Base-by-base conservation (phyloP, 768 basidiomycete genomes). In the Kwoniella botswanensis region DNA sequence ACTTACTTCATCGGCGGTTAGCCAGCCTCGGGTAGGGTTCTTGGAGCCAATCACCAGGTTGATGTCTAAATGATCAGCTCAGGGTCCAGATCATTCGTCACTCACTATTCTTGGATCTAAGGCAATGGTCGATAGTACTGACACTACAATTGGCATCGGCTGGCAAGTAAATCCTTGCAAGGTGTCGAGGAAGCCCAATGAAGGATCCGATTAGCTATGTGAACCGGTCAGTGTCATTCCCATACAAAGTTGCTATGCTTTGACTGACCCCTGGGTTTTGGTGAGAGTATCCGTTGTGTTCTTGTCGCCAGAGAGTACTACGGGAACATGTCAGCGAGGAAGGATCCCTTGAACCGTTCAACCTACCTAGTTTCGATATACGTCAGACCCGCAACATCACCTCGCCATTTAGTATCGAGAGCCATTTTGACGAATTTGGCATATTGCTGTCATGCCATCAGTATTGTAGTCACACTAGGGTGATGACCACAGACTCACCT, bases 111-210 rank as follows among this genome's bases (percentile, higher is more conserved):
- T 91, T 93, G 24, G 92, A 89, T 61, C 90, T 85, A 78, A 95
- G 82, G 76, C 92, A 93, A 82, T 95, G 94, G 3, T 91, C 88
- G 66, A 95, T 87, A 24, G 92, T 93, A 44, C 90, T 91, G 71
- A 94, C 84, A 85, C 91, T 89, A 77, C 91, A 91, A 81, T 95
- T 94, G 13, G 92, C 91, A 76, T 96, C 94, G n/a, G 94, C 92
- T 0, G 93, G 92, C 24, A 94, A 86, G 79, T 83, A 84, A 42
- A 83, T 75, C n/a, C 81, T 68, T 17, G 76, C 77, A 18, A 79
- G 71, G 22, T 81, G 70, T 43, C 76, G 86, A 75, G 94, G 93
- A 71, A 95, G 84, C 76, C 89, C 88, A 68, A 95, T 87, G n/a
- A 97, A 88, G 0, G 91, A 90, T 22, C 92, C 90, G 75, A 96